Conservation (phyloP, 352 stramenopile genomes). For the Phytophthora cajani region DNA sequence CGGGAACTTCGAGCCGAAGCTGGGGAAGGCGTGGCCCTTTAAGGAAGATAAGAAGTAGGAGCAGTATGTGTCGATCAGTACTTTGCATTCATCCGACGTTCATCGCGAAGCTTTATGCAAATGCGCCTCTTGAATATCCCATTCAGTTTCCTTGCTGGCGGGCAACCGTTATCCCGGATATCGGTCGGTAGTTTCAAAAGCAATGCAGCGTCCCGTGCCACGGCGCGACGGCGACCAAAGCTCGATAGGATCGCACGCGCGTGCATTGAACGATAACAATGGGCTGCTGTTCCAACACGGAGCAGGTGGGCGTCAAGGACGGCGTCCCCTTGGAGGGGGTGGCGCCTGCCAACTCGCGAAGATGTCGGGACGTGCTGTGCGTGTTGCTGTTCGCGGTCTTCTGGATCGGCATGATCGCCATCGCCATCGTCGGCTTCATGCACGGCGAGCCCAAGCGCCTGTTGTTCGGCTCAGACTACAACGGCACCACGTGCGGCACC, state of each 20-base stretch:
- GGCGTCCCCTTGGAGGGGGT: slow-evolving; percentile 46
- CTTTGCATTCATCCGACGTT: no score
- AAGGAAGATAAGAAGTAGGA: no score
- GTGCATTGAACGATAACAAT: slow-evolving; percentile 33
- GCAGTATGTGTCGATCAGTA: no score
- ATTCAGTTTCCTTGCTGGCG: slow-evolving; percentile 8
- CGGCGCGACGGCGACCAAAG: background rate
- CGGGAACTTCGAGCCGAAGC: no score
- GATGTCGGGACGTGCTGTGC: slow-evolving; percentile 79
- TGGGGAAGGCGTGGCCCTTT: no score
- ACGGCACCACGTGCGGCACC: slow-evolving; percentile 77
- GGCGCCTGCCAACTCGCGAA: slow-evolving; percentile 56
- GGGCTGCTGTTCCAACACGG: slow-evolving; percentile 72
- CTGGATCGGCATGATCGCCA: slow-evolving; percentile 75
- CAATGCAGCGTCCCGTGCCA: background rate
- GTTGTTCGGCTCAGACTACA: slow-evolving; percentile 78
- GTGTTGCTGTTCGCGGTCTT: slow-evolving; percentile 73
- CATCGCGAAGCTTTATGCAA: no score
- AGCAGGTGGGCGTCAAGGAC: slow-evolving; percentile 49
- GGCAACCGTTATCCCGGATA: slow-evolving; percentile 2
- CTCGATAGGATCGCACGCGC: slow-evolving; percentile 5
- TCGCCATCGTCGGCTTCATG: slow-evolving; percentile 59
- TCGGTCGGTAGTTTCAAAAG: slow-evolving; percentile 22
- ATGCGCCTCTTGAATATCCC: no score
- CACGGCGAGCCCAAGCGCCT: slow-evolving; percentile 74